Evolutionary conservation across 1,284 basidiomycete genomes (phyloP), one percentile per base, ranked within the genome.

Genomic region (Ustilago sp.): DNA sequence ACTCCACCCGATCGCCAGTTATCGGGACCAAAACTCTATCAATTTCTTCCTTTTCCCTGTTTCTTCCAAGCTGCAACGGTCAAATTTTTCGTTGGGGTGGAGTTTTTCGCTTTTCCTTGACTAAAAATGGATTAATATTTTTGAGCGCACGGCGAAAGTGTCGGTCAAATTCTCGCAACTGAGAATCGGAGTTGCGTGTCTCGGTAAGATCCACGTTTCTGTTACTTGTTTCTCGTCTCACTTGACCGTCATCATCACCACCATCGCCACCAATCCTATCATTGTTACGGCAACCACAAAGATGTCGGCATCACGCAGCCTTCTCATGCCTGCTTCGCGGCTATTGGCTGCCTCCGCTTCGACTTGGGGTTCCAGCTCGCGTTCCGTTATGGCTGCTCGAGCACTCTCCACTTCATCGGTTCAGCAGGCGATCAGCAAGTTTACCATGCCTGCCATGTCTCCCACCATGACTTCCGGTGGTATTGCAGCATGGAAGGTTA

Each of bases 401-500:
- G 54, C 62, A 9, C 51, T 73, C 23, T 70, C 63, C 57, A 65
- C 64, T 15, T 74, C 80, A 23, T 56, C 78, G 43, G 62, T 63
- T n/a, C 59, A 45, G 36, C 51, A 68, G 34, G 81, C 77, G 11
- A 67, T 83, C 63, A 57, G 65, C 59, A 80, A 80, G 52, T 82
- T 85, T 51, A 48, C 77, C 34, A 85, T 85, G 83, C 83, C 83
- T 2, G 83, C 83, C 59, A 85, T 85, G 83, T 82, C 80, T 35
- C 83, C 83, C 38, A 85, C 83, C 59, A 85, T 85, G 83, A 83
- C 82, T 8, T 77, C 81, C 41, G 83, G 83, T 32, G 83, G 83
- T 31, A 58, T 85, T 31, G 83, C 80, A 13, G 28, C 66, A 17
- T 87, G 84, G 83, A 86, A 87, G 80, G 81, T 87, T 73, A 86